These are phyloP conservation scores for Exophiala aquamarina DNA, from an alignment of 2,329 filamentous ascomycete species.

Conservation along the genomic window DNA sequence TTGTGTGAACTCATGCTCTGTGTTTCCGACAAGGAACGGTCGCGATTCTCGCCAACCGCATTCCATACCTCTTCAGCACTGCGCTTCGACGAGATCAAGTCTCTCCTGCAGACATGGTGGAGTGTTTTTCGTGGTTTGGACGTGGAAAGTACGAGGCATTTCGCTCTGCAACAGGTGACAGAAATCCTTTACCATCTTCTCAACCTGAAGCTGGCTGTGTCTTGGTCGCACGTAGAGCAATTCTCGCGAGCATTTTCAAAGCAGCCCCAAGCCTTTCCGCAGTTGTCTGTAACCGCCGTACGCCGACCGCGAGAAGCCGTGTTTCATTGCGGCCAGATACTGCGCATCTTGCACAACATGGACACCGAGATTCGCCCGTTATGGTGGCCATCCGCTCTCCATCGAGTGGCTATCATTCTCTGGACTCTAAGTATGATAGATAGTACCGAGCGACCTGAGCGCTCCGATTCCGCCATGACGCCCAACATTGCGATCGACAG, in stretches of 20 bases:
- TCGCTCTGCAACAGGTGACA: constrained; percentile 4
- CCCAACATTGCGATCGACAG: too few relatives aligned
- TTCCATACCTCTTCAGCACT: constrained; percentile 1
- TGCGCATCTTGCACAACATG: background rate
- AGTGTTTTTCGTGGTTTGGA: background rate
- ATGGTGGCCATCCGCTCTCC: constrained; percentile 7
- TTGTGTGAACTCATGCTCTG: background rate
- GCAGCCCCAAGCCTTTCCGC: background rate
- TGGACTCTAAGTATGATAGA: constrained; percentile 1
- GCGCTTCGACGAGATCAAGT: background rate
- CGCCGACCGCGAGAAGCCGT: constrained; percentile 2
- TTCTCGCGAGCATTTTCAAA: background rate
- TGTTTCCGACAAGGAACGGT: background rate
- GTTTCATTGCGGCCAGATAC: constrained; percentile 9
- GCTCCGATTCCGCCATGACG: too few relatives aligned
- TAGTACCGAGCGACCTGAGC: background rate
- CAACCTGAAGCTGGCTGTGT: constrained; percentile 3
- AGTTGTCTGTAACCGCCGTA: background rate
- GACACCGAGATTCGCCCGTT: constrained; percentile 2
- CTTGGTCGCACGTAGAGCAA: constrained; percentile 5
- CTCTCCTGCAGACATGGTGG: constrained; percentile 6
- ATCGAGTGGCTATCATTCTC: constrained; percentile 9
- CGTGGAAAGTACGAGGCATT: background rate
- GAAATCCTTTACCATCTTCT: constrained; percentile 5
- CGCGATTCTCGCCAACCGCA: background rate